Conservation (phyloP, 306 rosid species). For the Malus domestica region DNA sequence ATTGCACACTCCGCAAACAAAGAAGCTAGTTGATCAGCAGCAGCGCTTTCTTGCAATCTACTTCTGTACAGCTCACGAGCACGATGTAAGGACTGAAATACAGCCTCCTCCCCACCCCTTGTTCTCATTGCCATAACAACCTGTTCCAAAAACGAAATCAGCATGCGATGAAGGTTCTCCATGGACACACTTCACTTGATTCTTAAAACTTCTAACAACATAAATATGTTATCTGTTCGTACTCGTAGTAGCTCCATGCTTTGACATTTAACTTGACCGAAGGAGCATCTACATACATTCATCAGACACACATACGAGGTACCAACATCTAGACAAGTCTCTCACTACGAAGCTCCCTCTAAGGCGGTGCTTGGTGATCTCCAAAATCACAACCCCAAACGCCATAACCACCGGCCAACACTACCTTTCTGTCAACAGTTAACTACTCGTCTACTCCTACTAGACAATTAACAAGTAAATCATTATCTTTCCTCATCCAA, state of each 20-base stretch:
- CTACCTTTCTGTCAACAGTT: not conserved
- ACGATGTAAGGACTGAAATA: constrained; percentile 63
- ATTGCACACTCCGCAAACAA: constrained; percentile 96
- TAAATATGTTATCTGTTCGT: not conserved
- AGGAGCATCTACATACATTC: not conserved
- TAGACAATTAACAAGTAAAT: not conserved
- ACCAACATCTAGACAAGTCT: not conserved
- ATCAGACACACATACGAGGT: not conserved
- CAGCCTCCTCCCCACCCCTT: constrained; percentile 87
- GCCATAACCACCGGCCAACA: not conserved
- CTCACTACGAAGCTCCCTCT: not conserved
- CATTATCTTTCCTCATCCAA: not conserved
- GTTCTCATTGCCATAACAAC: constrained; percentile 65
- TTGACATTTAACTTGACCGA: not conserved
- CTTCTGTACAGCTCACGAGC: constrained; percentile 73
- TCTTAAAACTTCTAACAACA: not conserved
- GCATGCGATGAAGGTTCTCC: not conserved
- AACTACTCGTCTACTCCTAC: not conserved
- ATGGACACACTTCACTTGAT: not conserved
- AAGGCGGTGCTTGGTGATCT: not conserved
- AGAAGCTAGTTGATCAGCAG: constrained; percentile 77
- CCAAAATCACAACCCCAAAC: not conserved
- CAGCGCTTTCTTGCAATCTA: constrained; percentile 61
- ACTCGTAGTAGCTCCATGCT: not conserved
- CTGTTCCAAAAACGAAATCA: constrained; percentile 33